These are phyloP conservation scores for Boletellus emodensis DNA, from an alignment of 768 basidiomycete genomes.

Conservation along the genomic window DNA sequence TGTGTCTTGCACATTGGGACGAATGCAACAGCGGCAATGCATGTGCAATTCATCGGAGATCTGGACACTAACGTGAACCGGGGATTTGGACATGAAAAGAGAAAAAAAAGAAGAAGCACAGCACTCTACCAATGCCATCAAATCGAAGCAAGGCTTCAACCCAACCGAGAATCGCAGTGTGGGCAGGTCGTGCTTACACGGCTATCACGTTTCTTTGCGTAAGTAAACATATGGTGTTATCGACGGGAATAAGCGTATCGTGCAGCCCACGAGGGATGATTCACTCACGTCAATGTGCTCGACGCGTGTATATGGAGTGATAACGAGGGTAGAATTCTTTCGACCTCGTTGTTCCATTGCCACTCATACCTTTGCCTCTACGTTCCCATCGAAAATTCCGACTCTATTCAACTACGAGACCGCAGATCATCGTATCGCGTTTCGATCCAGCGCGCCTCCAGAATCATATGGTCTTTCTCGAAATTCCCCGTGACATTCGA, in stretches of 20 bases:
- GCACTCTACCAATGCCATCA: not conserved
- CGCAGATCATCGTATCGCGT: not conserved
- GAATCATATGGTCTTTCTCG: not conserved
- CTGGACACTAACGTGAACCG: not conserved
- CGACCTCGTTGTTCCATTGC: not conserved
- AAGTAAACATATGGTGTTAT: not conserved
- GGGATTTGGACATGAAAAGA: not conserved
- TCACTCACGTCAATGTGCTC: not conserved
- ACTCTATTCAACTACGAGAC: not conserved
- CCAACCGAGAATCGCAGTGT: not conserved
- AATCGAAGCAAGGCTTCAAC: not conserved
- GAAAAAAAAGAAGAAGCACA: too few relatives aligned
- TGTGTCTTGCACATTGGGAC: not conserved
- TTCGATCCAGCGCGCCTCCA: conserved; percentile 1
- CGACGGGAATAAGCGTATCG: not conserved
- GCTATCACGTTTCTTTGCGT: not conserved
- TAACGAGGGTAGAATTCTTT: not conserved
- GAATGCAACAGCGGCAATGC: not conserved
- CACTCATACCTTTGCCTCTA: not conserved
- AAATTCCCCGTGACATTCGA: not conserved
- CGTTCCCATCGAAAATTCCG: conserved; percentile 4
- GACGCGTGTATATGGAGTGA: not conserved
- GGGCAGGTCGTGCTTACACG: not conserved
- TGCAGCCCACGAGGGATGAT: not conserved
- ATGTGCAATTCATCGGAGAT: not conserved